Evolutionary conservation across 768 basidiomycete species (phyloP), one percentile per base, ranked within the genome.

Genomic region (Psilocybe cyanescens): DNA sequence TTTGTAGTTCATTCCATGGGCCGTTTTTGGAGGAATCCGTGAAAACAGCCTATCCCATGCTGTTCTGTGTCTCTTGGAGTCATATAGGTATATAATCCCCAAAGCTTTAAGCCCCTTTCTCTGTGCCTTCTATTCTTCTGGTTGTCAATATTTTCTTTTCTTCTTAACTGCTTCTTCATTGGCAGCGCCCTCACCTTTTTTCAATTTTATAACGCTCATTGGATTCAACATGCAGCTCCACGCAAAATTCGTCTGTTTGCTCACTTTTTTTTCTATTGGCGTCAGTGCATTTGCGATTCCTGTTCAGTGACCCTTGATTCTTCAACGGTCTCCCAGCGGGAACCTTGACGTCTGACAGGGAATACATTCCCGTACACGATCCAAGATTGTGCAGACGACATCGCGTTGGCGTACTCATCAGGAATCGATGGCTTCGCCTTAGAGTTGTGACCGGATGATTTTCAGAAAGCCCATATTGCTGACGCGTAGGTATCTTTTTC

Each of bases 401-500:
- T 90, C 28, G 31, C 63, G 3, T 79, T 86, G 11, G 90, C 90
- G 0, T 74, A 83, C 59, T 70, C 78, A 3, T 81, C 78, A 57
- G 87, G 87, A n/a, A 83, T 91, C 65, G 89, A 90, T 61, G 89
- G 79, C 1, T 90, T 90, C 71, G 88, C 88, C 1, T 78, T 93
- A 57, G 92, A 92, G 68, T 78, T 88, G 48, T 91, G 91, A 24
- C 67, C 65, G 0, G 88, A 91, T 67, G 62, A 71, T 47, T 92
- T 89, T 87, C 83, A 91, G 66, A 76, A 81, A 41, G 76, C 75
- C 47, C 84, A 85, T 52, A 83, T 92, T 7, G 79, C 82, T 35
- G 82, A 86, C 59, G 91, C 90, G 78, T 92, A 74, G 72, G 79
- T 77, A 8, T 41, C 45, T 51, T 65, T 31, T 8, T 1, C 14